Base-by-base conservation (phyloP, 2,329 filamentous ascomycete species). In the Aspergillus quadrilineatus region DNA sequence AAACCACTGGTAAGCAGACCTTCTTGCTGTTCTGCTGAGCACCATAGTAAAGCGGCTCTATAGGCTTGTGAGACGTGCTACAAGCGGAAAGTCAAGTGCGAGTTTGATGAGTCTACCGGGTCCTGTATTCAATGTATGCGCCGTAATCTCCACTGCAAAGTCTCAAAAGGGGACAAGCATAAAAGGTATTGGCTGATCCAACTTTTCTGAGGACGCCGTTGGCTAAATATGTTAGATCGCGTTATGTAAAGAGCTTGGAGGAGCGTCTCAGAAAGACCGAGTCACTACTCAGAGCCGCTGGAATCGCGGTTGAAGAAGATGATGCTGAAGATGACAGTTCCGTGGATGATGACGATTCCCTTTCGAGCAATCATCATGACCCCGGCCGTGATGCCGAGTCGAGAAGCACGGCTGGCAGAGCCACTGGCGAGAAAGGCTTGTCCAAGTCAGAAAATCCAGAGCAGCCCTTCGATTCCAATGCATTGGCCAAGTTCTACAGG, bases 231-330 rank as follows among this genome's bases (percentile, higher is more conserved):
- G n/a, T 15, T 63, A 93, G 89, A 57, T 91, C 91, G 50, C 95
- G 96, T 74, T 97, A 97, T 73, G 96, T 97, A 63, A 91, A 94
- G 70, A 89, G 89, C 32, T 81, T 97, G 56, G 92, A 97, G 77
- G 96, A 96, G 70, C 87, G 93, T n/a, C 79, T 97, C 30, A 88
- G 85, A 30, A 87, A 89, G 62, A 95, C 96, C 88, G 92, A 97
- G 77, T 90, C 89, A 63, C 76, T 97, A 55, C 77, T 97, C 61
- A 85, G 88, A 66, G 80, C 96, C 55, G 94, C 91, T 54, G 92
- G 92, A 37, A 79, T 97, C 12, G 80, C 96, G 8, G 85, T 85
- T 48, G 90, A 94, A 58, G 63, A 62, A 32, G 63, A 65, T 26
- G 36, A 42, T 8, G 39, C 45, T 8, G 56, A 56, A 34, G 53